A percentile compares a stretch with the other conserved stretches of the same genome.
These are phyloP conservation scores for Nowakowskiella sp. DNA, from an alignment of 192 early-diverging fungal species.

Conservation along the genomic window DNA sequence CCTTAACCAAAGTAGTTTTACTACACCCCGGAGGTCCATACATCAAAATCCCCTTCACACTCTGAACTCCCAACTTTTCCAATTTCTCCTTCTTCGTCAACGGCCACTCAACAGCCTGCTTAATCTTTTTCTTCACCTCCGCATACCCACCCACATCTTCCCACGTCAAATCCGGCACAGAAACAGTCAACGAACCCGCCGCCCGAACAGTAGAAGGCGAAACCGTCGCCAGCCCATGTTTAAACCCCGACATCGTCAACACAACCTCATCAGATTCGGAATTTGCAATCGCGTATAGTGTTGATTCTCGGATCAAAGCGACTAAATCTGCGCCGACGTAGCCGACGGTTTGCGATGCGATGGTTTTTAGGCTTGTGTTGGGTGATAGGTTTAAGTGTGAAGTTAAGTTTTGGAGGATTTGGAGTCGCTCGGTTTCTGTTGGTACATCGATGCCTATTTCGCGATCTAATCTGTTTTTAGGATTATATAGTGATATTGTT, in stretches of 20 bases:
- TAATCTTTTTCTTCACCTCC: conserved; percentile 69
- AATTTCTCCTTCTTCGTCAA: conserved; percentile 60
- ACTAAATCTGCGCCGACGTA: conserved; percentile 92
- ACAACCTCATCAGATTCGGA: conserved; percentile 8
- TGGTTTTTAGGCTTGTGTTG: too few species aligned
- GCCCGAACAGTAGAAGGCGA: conserved; percentile 66
- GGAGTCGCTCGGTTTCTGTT: conserved; percentile 40
- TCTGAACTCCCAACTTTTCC: conserved; percentile 64
- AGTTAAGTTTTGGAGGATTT: too few species aligned
- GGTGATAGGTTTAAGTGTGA: too few species aligned
- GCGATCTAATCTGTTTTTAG: conserved; percentile 62
- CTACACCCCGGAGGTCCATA: conserved; percentile 97
- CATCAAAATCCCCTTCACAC: conserved; percentile 81
- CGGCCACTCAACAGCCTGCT: conserved; percentile 88
- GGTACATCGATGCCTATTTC: conserved; percentile 79
- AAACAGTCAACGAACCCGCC: conserved; percentile 25
- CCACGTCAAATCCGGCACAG: conserved; percentile 59
- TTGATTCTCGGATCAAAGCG: conserved; percentile 76
- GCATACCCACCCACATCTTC: conserved; percentile 82
- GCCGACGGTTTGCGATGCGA: conserved; percentile 70
- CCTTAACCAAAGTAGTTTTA: conserved; percentile 90
- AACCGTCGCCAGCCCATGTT: conserved; percentile 48
- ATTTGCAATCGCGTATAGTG: conserved; percentile 29
- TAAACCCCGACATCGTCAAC: conserved; percentile 55
- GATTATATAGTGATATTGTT: not conserved